Conservation (phyloP, 257 asterid genomes). For the Plantago ovata region DNA sequence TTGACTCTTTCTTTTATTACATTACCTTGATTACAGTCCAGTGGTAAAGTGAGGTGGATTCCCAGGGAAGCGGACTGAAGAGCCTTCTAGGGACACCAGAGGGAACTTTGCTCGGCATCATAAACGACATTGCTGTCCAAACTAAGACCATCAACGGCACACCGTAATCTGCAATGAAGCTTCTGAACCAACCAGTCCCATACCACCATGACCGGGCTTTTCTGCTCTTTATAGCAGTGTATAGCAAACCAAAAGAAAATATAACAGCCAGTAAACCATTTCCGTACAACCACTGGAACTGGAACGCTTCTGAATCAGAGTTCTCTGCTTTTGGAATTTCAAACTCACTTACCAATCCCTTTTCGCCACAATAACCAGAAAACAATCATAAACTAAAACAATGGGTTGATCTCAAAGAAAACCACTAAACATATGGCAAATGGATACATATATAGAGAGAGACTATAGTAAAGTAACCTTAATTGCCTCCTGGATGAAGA, state of each 20-base stretch:
- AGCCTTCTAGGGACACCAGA: slow-evolving; percentile 48
- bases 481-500: slow-evolving; percentile 48
- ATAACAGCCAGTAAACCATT: slow-evolving; percentile 50
- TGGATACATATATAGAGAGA: no score
- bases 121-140: slow-evolving; percentile 40
- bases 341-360: slow-evolving; percentile 55
- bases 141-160: slow-evolving; percentile 47
- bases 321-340: slow-evolving; percentile 38
- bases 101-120: slow-evolving; percentile 30
- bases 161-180: slow-evolving; percentile 57
- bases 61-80: slow-evolving; percentile 44
- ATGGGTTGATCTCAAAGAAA: no score
- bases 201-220: slow-evolving; percentile 50
- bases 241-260: slow-evolving; percentile 42
- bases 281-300: slow-evolving; percentile 45
- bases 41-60: slow-evolving; percentile 36
- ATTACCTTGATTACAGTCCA: slow-evolving; percentile 59
- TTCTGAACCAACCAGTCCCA: slow-evolving; percentile 41
- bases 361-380: not conserved
- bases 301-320: slow-evolving; percentile 23
- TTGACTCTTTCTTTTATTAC: no score
- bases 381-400: no score
- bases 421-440: no score
- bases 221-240: slow-evolving; percentile 42
- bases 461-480: slow-evolving; percentile 35